Conservation (phyloP, 2,329 filamentous ascomycete genomes). For the Coniochaeta prunicola region DNA sequence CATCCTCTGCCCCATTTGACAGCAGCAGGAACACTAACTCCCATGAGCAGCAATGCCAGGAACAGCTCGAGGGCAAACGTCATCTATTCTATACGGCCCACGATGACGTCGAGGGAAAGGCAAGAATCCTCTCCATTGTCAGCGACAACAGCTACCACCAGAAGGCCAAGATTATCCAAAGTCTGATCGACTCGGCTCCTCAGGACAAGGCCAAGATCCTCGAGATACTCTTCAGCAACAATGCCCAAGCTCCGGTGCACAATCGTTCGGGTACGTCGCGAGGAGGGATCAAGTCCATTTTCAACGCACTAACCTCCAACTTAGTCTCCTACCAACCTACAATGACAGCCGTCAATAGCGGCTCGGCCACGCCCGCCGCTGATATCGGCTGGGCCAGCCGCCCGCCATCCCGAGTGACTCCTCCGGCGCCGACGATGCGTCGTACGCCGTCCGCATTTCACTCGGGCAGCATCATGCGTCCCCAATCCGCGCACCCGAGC, state of each 20-base stretch:
- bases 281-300: background rate
- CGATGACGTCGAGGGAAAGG: background rate
- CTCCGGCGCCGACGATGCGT: background rate
- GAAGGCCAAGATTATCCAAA: conserved; percentile 1
- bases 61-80: conserved; percentile 3
- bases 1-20: background rate
- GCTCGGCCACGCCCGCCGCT: background rate
- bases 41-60: background rate
- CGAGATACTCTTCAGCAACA: background rate
- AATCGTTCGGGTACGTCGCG: background rate
- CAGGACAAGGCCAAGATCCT: conserved; percentile 1
- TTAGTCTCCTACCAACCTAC: conserved; percentile 1
- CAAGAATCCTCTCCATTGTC: background rate
- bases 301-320: background rate
- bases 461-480: background rate
- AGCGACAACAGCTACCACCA: background rate
- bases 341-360: background rate
- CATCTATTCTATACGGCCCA: background rate
- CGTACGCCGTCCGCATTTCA: background rate
- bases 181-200: background rate
- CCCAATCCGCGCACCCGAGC: background rate
- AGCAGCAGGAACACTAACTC: background rate
- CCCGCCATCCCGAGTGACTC: background rate
- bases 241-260: background rate
- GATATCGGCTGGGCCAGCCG: background rate